Conservation (phyloP, 2,329 filamentous ascomycete genomes). For the Nemania abortiva region DNA sequence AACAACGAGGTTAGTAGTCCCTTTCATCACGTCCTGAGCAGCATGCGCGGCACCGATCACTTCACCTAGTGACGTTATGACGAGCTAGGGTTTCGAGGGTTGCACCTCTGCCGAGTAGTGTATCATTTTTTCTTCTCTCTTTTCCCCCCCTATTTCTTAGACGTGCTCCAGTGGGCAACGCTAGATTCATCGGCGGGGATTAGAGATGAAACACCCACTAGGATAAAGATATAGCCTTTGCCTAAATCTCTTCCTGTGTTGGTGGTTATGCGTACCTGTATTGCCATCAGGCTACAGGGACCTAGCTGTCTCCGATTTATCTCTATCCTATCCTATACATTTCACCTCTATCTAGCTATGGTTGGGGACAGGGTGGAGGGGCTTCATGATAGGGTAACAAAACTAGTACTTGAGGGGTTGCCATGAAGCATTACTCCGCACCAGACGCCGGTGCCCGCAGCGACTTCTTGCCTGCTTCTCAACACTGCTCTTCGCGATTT, state of each 20-base stretch:
- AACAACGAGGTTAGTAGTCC: conserved; percentile 72
- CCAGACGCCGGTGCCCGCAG: background rate
- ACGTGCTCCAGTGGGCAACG: background rate
- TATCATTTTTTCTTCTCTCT: no score
- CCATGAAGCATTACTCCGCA: background rate
- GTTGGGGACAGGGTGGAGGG: background rate
- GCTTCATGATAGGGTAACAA: background rate
- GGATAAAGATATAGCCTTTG: conserved; percentile 31
- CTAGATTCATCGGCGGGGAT: background rate
- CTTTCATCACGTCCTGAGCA: conserved; percentile 38
- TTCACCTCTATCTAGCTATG: background rate
- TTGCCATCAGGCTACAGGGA: background rate
- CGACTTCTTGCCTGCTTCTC: background rate
- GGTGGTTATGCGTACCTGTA: conserved; percentile 4
- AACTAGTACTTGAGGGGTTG: no score
- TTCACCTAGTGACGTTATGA: background rate
- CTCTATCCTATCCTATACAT: background rate
- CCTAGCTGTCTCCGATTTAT: background rate
- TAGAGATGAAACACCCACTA: conserved; percentile 14
- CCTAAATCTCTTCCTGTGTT: conserved; percentile 30
- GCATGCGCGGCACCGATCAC: conserved; percentile 13
- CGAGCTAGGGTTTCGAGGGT: background rate
- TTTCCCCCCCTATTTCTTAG: background rate
- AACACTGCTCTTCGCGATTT: background rate
- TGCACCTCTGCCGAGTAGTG: background rate